phyloP scores from a whole-genome alignment of 169 alveolate genomes.

The Plasmodium yoelii region DNA sequence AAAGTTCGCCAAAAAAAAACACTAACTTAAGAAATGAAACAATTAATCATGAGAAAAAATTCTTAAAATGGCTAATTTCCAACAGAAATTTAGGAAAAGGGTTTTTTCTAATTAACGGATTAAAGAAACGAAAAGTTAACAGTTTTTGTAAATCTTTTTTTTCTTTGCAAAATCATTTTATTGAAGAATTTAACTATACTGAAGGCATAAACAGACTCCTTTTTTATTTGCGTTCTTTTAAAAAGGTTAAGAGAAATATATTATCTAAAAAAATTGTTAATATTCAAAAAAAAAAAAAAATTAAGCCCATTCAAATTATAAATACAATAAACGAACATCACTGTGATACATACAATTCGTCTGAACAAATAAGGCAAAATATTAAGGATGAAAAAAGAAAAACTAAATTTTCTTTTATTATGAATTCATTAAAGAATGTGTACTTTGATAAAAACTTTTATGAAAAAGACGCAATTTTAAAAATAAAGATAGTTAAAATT shows the following conservation, averaged over 20 bases:
- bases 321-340: neutral
- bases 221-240: constrained; percentile 10
- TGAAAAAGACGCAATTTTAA: constrained; percentile 65
- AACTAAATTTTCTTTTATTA: constrained; percentile 4
- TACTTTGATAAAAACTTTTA: constrained; percentile 58
- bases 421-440: constrained; percentile 19
- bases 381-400: constrained; percentile 8
- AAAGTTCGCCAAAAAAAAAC: neutral
- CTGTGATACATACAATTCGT: too few species aligned
- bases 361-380: too few species aligned
- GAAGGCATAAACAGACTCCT: neutral
- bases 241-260: constrained; percentile 9
- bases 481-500: constrained; percentile 70
- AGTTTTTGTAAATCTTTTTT: constrained; percentile 45
- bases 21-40: neutral
- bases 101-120: constrained; percentile 39
- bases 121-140: constrained; percentile 30
- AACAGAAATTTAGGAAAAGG: constrained; percentile 72
- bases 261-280: constrained; percentile 27
- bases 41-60: constrained; percentile 6
- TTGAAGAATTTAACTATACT: constrained; percentile 14
- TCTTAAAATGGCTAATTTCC: constrained; percentile 30
- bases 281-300: constrained; percentile 9
- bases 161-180: constrained; percentile 23
- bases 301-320: too few species aligned